Evolutionary conservation across 2,329 filamentous ascomycete species (phyloP).

Genomic region (Aspergillus niger): DNA sequence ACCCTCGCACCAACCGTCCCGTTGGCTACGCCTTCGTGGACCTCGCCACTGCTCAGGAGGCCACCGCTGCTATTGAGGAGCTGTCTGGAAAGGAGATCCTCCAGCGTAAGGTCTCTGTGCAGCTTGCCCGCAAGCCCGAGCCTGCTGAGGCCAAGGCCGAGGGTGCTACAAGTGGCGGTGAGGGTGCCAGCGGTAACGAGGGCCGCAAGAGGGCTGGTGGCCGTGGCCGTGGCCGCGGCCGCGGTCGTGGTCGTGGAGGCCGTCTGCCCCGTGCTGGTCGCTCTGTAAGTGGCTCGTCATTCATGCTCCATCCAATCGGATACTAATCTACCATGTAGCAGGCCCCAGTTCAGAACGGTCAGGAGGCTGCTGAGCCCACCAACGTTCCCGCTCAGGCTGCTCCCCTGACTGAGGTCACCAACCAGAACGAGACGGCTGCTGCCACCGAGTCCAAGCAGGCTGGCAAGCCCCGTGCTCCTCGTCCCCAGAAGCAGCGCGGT

Average conservation of each 20-base stretch:
- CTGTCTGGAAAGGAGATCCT: slow-evolving; percentile 97
- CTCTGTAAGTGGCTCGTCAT: slow-evolving; percentile 47
- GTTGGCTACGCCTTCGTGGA: slow-evolving; percentile 99
- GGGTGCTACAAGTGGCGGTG: slow-evolving; percentile 68
- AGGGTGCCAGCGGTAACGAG: slow-evolving; percentile 70
- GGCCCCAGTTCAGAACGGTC: slow-evolving; percentile 27
- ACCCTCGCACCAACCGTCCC: slow-evolving; percentile 96
- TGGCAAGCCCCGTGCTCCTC: slow-evolving; percentile 48
- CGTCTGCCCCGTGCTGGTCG: slow-evolving; percentile 67
- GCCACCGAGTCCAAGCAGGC: slow-evolving; percentile 47
- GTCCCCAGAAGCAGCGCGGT: slow-evolving; percentile 77
- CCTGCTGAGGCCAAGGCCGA: slow-evolving; percentile 75
- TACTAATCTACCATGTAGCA: slow-evolving; percentile 11
- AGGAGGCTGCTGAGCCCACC: slow-evolving; percentile 28
- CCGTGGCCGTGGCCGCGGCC: slow-evolving; percentile 63
- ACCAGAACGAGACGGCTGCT: slow-evolving; percentile 30
- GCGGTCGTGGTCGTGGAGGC: slow-evolving; percentile 67
- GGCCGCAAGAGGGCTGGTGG: slow-evolving; percentile 63
- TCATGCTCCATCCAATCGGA: neutral
- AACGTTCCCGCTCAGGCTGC: slow-evolving; percentile 23
- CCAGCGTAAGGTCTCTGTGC: slow-evolving; percentile 98
- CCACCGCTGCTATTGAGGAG: slow-evolving; percentile 90
- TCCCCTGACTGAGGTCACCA: slow-evolving; percentile 24
- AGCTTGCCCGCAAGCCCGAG: slow-evolving; percentile 97
- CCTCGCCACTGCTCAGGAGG: slow-evolving; percentile 89